Evolutionary conservation across 768 basidiomycete genomes (phyloP).

Genomic region (Pulveroboletus sp.): DNA sequence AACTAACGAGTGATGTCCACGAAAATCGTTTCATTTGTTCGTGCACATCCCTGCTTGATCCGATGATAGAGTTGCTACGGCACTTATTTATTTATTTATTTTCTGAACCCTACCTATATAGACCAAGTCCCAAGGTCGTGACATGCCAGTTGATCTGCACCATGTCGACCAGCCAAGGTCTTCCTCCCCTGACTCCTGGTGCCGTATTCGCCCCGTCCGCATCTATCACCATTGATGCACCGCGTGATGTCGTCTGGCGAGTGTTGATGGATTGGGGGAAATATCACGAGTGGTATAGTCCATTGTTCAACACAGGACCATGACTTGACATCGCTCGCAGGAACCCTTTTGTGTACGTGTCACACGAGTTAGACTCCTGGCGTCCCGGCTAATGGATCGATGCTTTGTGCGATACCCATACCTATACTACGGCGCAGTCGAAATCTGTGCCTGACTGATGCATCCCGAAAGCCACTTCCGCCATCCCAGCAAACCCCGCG

Average conservation of each 20-base stretch:
- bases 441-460: slow-evolving; percentile 43
- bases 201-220: slow-evolving; percentile 48
- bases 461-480: slow-evolving; percentile 36
- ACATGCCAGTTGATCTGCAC: background rate
- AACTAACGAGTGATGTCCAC: no score
- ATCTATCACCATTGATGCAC: slow-evolving; percentile 56
- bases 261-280: slow-evolving; percentile 56
- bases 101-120: no score
- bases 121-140: no score
- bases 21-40: no score
- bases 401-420: no score
- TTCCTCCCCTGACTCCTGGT: slow-evolving; percentile 38
- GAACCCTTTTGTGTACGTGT: slow-evolving; percentile 65
- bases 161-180: slow-evolving; percentile 7
- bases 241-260: slow-evolving; percentile 57
- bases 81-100: no score
- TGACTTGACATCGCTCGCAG: slow-evolving; percentile 31
- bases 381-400: no score
- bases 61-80: no score
- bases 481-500: slow-evolving; percentile 45
- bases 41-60: no score
- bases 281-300: slow-evolving; percentile 58
- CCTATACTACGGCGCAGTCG: slow-evolving; percentile 40
- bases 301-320: background rate
- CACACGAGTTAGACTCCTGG: background rate